phyloP scores from a whole-genome alignment of 305 asterid species.

The Fraxinus dipetala region DNA sequence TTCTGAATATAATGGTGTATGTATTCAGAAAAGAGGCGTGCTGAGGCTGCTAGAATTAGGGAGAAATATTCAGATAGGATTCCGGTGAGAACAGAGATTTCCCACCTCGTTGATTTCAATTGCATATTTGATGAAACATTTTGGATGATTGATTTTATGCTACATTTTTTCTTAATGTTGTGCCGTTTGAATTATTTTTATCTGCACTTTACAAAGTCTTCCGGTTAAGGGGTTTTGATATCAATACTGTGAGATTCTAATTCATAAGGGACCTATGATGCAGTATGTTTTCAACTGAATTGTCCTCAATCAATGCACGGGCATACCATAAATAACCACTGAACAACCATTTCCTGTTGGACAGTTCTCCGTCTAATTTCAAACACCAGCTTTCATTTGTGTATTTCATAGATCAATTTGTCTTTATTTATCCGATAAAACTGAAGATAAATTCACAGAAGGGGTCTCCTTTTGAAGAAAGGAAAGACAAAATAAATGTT shows the following conservation, averaged over 20 bases:
- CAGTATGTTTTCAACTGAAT: background rate
- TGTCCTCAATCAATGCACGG: background rate
- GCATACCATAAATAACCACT: background rate
- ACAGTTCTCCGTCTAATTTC: background rate
- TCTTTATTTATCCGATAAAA: background rate
- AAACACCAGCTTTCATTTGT: background rate
- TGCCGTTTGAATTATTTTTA: background rate
- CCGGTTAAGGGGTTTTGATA: background rate
- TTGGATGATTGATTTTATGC: background rate
- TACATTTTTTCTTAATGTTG: background rate
- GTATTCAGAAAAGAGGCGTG: constrained; percentile 57
- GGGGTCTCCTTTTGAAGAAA: background rate
- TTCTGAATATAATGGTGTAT: background rate
- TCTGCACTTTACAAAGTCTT: background rate
- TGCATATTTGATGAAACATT: background rate
- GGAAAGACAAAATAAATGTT: background rate
- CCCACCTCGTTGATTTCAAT: background rate
- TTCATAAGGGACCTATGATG: background rate
- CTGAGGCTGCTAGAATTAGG: constrained; percentile 67
- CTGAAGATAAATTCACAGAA: background rate
- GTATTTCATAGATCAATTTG: background rate
- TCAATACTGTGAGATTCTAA: background rate
- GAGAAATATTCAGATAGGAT: constrained; percentile 65
- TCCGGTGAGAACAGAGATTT: constrained; percentile 41
- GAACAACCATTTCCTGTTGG: background rate